Base-by-base conservation (phyloP, 257 asterid species). In the Vinca minor region DNA sequence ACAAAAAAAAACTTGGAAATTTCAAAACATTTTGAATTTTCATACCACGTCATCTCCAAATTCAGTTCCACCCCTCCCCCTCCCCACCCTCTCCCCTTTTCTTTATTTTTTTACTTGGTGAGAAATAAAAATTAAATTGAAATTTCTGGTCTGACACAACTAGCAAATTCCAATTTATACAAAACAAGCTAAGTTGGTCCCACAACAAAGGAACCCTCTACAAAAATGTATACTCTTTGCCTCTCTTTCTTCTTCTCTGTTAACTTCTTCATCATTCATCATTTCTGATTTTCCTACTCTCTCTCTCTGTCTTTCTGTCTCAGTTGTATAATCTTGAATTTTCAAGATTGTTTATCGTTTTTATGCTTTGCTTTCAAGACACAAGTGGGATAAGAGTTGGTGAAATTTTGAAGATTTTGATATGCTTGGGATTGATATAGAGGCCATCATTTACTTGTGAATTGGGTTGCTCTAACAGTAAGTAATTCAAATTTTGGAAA, bases 401-500 rank as follows among this genome's bases (percentile, higher is more conserved):
- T 34, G 26, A 28, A 64, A 63, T 36, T 46, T 53, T 46, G 5
- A 18, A 32, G 69, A 31, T 54, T 45, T 63, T 39, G 48, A 52
- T 57, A 58, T 48, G 42, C 56, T 62, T 45, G 65, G 44, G 53
- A 64, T 57, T 56, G 65, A 54, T 73, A 44, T 45, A 34, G 58
- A 20, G 62, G 60, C 35, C 69, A 73, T 17, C 72, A 53, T 53
- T 42, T 42, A 44, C 69, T 29, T 67, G 61, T 55, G 53, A 35
- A 66, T 67, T 67, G 64, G 68, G 52, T 69, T 64, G 78, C 78
- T 74, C 69, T 60, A 23, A 49, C 26, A 18, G 78, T 74, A 74
- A 69, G 78, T 74, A 46, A 59, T 36, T 54, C 49, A 49, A 58
- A 58, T 32, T 23, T 42, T 50, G 55, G 14, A 7, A n/a, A 53